Evolutionary conservation across 768 basidiomycete genomes (phyloP).

Genomic region (Boletellus ananas): DNA sequence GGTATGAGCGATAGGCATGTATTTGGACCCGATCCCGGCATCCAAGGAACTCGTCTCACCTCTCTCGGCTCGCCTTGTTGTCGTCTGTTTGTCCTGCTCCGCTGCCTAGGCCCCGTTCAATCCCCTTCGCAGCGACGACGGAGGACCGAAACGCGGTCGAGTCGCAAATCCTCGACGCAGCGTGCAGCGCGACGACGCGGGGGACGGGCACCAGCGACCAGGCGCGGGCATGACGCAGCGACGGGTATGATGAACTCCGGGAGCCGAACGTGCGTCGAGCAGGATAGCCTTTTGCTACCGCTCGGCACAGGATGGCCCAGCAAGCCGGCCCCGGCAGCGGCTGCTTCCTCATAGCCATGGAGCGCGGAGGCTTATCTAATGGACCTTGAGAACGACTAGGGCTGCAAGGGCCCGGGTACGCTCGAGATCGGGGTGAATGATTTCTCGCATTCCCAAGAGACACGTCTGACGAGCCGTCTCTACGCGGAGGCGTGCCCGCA

Average conservation of each 20-base stretch:
- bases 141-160: slow-evolving; percentile 20
- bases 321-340: slow-evolving; percentile 13
- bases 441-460: slow-evolving; percentile 11
- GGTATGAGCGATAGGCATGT: neutral
- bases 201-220: neutral
- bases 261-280: slow-evolving; percentile 11
- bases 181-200: too few species aligned
- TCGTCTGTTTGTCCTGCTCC: neutral
- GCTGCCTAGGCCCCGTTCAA: slow-evolving; percentile 11
- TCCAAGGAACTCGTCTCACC: slow-evolving; percentile 16
- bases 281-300: slow-evolving; percentile 4
- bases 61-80: slow-evolving; percentile 1
- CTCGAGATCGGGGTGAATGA: slow-evolving; percentile 22
- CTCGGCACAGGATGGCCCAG: slow-evolving; percentile 15
- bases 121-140: slow-evolving; percentile 19
- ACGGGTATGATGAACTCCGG: slow-evolving; percentile 20
- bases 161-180: neutral
- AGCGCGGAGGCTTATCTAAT: slow-evolving; percentile 33
- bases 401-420: slow-evolving; percentile 6
- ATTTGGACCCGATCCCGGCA: slow-evolving; percentile 5
- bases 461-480: slow-evolving; percentile 12
- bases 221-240: neutral
- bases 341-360: slow-evolving; percentile 15
- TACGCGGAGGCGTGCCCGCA: slow-evolving; percentile 25
- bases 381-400: slow-evolving; percentile 16